Base-by-base conservation (phyloP, 306 rosid genomes). In the Arachis stenosperma region DNA sequence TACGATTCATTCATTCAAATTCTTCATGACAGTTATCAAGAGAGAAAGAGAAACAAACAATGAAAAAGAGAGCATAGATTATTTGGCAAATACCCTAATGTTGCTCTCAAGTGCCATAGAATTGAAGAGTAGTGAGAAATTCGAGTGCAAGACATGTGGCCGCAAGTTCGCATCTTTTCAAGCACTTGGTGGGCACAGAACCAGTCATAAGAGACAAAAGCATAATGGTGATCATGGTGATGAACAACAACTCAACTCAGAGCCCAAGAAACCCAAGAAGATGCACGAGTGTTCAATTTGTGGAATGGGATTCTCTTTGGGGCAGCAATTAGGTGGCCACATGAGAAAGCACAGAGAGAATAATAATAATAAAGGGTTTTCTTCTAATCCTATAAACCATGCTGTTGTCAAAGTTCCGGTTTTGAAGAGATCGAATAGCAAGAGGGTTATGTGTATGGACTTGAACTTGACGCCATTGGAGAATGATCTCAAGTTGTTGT, bases 321-420 rank as follows among this genome's bases (percentile, higher is more conserved):
- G 98, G 0, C 98, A 93, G 64, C 97, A 97, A 15, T 57, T 93
- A 12, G 98, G 98, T 0, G 98, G 98, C 0, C 97, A 93, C 70
- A 93, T 93, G 98, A 80, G 97, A 40, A 81, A 77, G 61, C 97
- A 93, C 9, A 86, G 81, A 48, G 77, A 41, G 6, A 4, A 5
- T 44, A 10, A 10, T 44, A 10, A 10, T 4, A 63, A 53, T 12
- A 33, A 56, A 30, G 77, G 71, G 65, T 78, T 85, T 61, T 33
- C 75, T 65, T 33, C 75, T 65, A 57, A 73, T 65, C 62, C 87
- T 2, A 30, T 59, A 4, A 47, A 58, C 15, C 56, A 50, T 1
- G 75, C 47, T 0, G 52, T 63, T 9, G 36, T 47, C 0, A 78
- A 73, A 52, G 53, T 69, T 4, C 92, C 95, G 1, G 86, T 85